These are phyloP conservation scores for Selenicereus undatus DNA, from an alignment of 148 eudicot genomes.

Conservation along the genomic window DNA sequence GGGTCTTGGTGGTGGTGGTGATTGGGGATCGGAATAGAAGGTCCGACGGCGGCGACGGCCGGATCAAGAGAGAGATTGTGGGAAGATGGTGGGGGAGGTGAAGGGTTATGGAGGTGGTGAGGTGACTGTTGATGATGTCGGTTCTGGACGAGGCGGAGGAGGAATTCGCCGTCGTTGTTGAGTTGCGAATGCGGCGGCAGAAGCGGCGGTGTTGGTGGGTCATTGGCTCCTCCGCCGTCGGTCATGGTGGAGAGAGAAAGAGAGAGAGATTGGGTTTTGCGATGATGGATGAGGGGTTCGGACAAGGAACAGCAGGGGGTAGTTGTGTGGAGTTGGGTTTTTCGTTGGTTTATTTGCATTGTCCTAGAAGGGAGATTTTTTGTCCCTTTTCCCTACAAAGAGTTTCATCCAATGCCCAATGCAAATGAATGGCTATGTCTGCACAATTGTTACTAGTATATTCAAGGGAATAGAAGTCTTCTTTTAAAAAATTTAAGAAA, in stretches of 20 bases:
- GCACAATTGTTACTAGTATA: too few species aligned
- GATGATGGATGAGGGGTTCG: neutral
- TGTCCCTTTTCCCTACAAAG: too few species aligned
- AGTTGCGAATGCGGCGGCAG: neutral
- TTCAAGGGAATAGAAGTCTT: too few species aligned
- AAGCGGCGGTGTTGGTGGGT: conserved; percentile 3
- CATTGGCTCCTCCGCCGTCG: conserved; percentile 24
- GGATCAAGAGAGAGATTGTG: conserved; percentile 46
- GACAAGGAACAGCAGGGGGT: neutral
- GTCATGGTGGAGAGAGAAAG: conserved; percentile 19
- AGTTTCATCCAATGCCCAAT: too few species aligned
- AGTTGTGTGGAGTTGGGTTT: neutral
- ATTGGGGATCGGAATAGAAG: conserved; percentile 31
- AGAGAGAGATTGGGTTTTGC: neutral
- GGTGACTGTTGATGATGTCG: conserved; percentile 20
- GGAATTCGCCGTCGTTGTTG: conserved; percentile 55
- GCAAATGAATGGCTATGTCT: too few species aligned
- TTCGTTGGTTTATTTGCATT: too few species aligned
- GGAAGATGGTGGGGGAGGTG: conserved; percentile 14
- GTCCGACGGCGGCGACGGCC: conserved; percentile 76
- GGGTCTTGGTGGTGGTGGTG: conserved; percentile 17
- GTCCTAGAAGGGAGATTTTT: too few species aligned
- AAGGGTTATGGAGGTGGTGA: conserved; percentile 26
- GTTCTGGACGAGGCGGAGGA: conserved; percentile 61
- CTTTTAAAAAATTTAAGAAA: too few species aligned